Conservation (phyloP, 306 rosid genomes). For the Medicago truncatula region MtrunA17r5.0-ANR NC_053044.1:18890501-18891000, state of each 20-base stretch:
- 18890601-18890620: neutral
- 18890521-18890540: no score
- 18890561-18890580: neutral
- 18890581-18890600: constrained; percentile 6
- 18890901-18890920: constrained; percentile 87
- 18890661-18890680: neutral
- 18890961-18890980: constrained; percentile 86
- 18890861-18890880: constrained; percentile 81
- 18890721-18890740: neutral
- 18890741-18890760: constrained; percentile 15
- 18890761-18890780: constrained; percentile 16
- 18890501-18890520: no score
- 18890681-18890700: constrained; percentile 1
- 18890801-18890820: constrained; percentile 90
- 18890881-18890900: constrained; percentile 85
- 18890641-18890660: neutral
- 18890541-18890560: no score
- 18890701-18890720: neutral
- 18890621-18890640: neutral
- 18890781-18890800: constrained; percentile 40
- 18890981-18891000: constrained; percentile 75
- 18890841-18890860: constrained; percentile 85
- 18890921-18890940: constrained; percentile 94
- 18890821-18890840: constrained; percentile 92
- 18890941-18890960: constrained; percentile 83